Conservation (phyloP, 345 rosid species). For the Ceriops decandra region DNA sequence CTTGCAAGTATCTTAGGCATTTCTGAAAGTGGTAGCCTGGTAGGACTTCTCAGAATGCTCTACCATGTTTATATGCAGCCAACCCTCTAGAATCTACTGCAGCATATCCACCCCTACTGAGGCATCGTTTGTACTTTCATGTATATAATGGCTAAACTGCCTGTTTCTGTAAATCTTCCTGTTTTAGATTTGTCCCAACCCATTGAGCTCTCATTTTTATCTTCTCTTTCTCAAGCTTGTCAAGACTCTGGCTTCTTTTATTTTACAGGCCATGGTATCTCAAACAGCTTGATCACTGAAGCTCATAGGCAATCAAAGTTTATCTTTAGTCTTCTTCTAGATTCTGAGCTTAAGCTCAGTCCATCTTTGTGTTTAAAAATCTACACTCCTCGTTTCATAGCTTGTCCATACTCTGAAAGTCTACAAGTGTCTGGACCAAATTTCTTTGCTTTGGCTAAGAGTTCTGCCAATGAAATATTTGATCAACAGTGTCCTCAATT, state of each 20-base stretch:
- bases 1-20: slow-evolving; percentile 13
- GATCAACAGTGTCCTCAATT: slow-evolving; percentile 39
- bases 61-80: slow-evolving; percentile 16
- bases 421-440: slow-evolving; percentile 63
- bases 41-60: neutral
- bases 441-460: slow-evolving; percentile 53
- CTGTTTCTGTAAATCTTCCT: slow-evolving; percentile 48
- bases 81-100: slow-evolving; percentile 5
- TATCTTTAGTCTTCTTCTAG: slow-evolving; percentile 48
- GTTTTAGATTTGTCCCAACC: slow-evolving; percentile 61
- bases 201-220: slow-evolving; percentile 28
- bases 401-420: slow-evolving; percentile 81
- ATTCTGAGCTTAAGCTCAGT: slow-evolving; percentile 62
- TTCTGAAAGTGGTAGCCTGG: slow-evolving; percentile 1
- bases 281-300: slow-evolving; percentile 37
- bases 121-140: slow-evolving; percentile 9
- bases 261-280: slow-evolving; percentile 64
- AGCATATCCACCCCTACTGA: slow-evolving; percentile 3
- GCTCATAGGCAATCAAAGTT: slow-evolving; percentile 36
- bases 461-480: slow-evolving; percentile 48
- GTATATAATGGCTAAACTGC: slow-evolving; percentile 39
- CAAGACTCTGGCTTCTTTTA: slow-evolving; percentile 70
- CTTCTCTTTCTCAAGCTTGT: slow-evolving; percentile 59
- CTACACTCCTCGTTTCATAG: slow-evolving; percentile 69
- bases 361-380: slow-evolving; percentile 42